Evolutionary conservation across 106 monocot species (phyloP).

Genomic region (Alisma plantagoaquatica): DNA sequence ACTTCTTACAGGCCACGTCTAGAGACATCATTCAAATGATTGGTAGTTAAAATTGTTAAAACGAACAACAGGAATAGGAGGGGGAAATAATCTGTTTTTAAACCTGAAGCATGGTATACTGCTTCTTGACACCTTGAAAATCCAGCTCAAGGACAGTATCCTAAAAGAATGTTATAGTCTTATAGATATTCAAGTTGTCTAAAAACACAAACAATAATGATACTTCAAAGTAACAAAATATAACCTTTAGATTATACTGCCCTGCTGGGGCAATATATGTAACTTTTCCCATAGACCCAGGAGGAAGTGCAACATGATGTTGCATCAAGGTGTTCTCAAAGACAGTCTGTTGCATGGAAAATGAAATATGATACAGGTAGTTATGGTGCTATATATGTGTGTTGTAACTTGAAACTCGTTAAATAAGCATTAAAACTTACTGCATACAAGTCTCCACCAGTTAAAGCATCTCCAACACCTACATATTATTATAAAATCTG

Average conservation of each 20-base stretch:
- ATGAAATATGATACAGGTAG: no score
- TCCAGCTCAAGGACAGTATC: conserved; percentile 97
- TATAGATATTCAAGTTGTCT: no score
- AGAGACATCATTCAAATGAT: no score
- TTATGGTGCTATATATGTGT: no score
- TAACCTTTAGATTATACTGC: conserved; percentile 84
- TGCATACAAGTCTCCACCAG: conserved; percentile 97
- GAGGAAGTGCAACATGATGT: conserved; percentile 85
- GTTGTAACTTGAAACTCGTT: no score
- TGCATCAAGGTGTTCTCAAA: conserved; percentile 95
- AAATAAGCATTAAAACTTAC: conserved; percentile 42
- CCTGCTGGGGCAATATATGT: conserved; percentile 79
- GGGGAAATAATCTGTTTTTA: background rate
- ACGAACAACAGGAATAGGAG: background rate
- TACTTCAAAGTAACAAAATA: no score
- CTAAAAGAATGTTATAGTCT: no score
- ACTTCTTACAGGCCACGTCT: conserved; percentile 94
- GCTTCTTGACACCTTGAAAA: conserved; percentile 92
- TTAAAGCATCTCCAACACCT: conserved; percentile 83
- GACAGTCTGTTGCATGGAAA: conserved; percentile 76
- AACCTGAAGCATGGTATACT: conserved; percentile 96
- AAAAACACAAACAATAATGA: no score
- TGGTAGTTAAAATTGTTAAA: conserved; percentile 11
- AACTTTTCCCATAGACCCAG: conserved; percentile 96
- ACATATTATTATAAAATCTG: no score